Conservation (phyloP, 129 eudicot species). For the Lactuca sativa region DNA sequence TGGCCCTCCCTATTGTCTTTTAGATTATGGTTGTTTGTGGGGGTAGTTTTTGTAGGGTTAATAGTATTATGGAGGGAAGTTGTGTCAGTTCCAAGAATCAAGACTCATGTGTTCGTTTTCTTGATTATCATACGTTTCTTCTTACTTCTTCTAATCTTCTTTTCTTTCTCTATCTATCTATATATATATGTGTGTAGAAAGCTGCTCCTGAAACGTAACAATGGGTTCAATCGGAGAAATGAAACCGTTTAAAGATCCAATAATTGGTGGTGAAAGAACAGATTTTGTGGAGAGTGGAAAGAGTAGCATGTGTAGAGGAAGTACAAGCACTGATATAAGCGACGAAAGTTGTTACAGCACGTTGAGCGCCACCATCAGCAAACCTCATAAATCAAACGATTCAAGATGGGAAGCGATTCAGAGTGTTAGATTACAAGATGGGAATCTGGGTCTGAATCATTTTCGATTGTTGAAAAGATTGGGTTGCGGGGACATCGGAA, state of each 20-base stretch:
- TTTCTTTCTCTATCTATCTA: neutral
- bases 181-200: too few relatives aligned
- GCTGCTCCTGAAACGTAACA: neutral
- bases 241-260: conserved; percentile 35
- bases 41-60: conserved; percentile 45
- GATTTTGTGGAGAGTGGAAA: conserved; percentile 72
- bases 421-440: conserved; percentile 55
- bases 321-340: conserved; percentile 77
- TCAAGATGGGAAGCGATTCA: conserved; percentile 85
- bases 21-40: conserved; percentile 47
- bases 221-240: conserved; percentile 36
- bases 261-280: conserved; percentile 41
- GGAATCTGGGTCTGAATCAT: conserved; percentile 67
- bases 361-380: conserved; percentile 58
- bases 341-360: conserved; percentile 77
- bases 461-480: conserved; percentile 67
- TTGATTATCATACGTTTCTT: neutral
- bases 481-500: conserved; percentile 88
- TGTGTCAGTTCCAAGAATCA: neutral
- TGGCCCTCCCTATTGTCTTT: conserved; percentile 37
- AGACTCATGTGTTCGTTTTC: neutral
- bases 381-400: conserved; percentile 81
- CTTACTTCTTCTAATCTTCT: neutral
- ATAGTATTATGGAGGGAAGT: too few relatives aligned
- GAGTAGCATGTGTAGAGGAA: conserved; percentile 73